phyloP scores from a whole-genome alignment of 2,329 filamentous ascomycete genomes.

The Alternaria dauci region DNA sequence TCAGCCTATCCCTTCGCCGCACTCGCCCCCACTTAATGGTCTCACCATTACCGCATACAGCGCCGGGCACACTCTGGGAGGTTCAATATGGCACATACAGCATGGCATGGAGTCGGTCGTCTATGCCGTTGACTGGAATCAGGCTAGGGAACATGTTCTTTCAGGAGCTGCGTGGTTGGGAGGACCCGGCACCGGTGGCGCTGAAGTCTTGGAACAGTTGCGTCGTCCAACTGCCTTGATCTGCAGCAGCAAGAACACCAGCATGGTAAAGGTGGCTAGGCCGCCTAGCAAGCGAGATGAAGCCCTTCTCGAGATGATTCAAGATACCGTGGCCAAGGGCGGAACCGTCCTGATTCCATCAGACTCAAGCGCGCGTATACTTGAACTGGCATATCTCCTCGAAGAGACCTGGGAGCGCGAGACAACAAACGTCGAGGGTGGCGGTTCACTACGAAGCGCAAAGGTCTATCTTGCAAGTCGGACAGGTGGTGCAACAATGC shows the following conservation, averaged over 20 bases:
- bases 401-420: conserved; percentile 81
- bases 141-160: conserved; percentile 94
- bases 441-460: conserved; percentile 59
- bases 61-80: conserved; percentile 92
- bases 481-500: conserved; percentile 86
- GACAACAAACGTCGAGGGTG: conserved; percentile 35
- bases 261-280: conserved; percentile 73
- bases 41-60: conserved; percentile 97
- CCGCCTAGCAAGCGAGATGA: conserved; percentile 86
- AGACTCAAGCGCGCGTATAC: conserved; percentile 91
- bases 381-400: conserved; percentile 90
- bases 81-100: conserved; percentile 98
- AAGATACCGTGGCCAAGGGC: conserved; percentile 78
- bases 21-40: conserved; percentile 87
- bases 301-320: conserved; percentile 80
- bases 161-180: conserved; percentile 94
- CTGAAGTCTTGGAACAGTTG: conserved; percentile 91
- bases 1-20: conserved; percentile 84
- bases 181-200: conserved; percentile 78
- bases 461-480: conserved; percentile 83
- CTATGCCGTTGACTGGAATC: conserved; percentile 98
- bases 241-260: conserved; percentile 85
- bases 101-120: conserved; percentile 96
- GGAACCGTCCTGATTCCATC: conserved; percentile 93
- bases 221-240: conserved; percentile 92